Evolutionary conservation across 2,329 filamentous ascomycete species (phyloP).

Genomic region (Scedosporium apiospermum): DNA sequence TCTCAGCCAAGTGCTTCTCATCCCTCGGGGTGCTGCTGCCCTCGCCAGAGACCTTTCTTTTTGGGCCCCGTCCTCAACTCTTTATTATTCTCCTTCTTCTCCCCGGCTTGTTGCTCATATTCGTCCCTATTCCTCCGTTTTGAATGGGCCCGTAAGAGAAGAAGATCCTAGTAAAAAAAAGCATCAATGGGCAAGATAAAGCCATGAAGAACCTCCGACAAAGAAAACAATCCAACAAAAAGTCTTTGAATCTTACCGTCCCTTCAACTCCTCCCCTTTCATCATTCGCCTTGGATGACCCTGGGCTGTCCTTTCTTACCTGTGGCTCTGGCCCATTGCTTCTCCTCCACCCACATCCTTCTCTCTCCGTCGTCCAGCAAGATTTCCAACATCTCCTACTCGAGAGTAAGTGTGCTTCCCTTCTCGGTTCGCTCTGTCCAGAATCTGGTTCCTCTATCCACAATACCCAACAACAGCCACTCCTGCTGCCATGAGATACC

Average conservation of each 20-base stretch:
- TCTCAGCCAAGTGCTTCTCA: neutral
- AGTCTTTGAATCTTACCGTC: neutral
- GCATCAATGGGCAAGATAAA: neutral
- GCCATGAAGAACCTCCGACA: neutral
- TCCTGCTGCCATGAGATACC: no score
- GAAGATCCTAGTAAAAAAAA: neutral
- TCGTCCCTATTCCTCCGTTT: neutral
- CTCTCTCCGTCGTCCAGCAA: no score
- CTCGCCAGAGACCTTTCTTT: neutral
- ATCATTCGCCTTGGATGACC: neutral
- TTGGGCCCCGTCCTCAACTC: neutral
- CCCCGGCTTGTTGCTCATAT: neutral
- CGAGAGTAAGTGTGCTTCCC: no score
- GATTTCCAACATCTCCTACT: no score
- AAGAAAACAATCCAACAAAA: constrained; percentile 10
- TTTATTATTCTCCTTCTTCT: neutral
- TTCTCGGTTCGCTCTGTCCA: no score
- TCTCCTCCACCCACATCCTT: neutral
- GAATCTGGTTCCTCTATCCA: no score
- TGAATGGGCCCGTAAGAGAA: neutral
- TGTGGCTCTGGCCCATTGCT: neutral
- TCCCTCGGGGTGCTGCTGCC: neutral
- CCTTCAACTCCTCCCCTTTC: neutral
- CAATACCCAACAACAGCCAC: neutral
- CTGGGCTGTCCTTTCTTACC: neutral